Conservation (phyloP, 1,139 yeast genomes). For the Candida buenavistaensis region DNA sequence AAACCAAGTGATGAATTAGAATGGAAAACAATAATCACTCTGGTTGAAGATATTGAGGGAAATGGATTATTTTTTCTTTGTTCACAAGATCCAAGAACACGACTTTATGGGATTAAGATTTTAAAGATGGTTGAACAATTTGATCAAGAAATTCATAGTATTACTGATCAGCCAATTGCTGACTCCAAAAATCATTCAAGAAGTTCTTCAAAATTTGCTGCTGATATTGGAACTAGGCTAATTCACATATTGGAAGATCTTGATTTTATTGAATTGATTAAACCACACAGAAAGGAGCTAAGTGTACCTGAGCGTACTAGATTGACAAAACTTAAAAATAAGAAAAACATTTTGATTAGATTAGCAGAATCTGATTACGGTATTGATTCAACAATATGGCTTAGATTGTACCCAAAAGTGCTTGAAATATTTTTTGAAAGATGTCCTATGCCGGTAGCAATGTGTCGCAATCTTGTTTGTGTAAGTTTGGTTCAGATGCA, state of each 20-base stretch:
- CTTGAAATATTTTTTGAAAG: slow-evolving; percentile 70
- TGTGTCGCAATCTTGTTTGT: slow-evolving; percentile 91
- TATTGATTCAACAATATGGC: slow-evolving; percentile 94
- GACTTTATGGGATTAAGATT: slow-evolving; percentile 75
- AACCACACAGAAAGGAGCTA: slow-evolving; percentile 57
- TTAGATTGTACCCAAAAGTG: slow-evolving; percentile 78
- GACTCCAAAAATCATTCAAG: slow-evolving; percentile 50
- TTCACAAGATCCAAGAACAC: slow-evolving; percentile 75
- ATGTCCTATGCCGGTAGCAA: slow-evolving; percentile 92
- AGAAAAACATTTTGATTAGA: slow-evolving; percentile 64
- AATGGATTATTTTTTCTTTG: slow-evolving; percentile 90
- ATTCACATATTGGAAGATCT: slow-evolving; percentile 73
- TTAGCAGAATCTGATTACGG: slow-evolving; percentile 93
- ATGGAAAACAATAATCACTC: slow-evolving; percentile 75
- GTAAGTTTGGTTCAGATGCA: slow-evolving; percentile 87
- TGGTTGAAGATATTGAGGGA: slow-evolving; percentile 93
- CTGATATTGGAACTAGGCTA: slow-evolving; percentile 75
- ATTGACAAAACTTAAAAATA: slow-evolving; percentile 60
- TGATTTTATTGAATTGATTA: slow-evolving; percentile 67
- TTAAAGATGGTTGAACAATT: slow-evolving; percentile 77
- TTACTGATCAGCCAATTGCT: slow-evolving; percentile 26
- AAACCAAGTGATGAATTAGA: slow-evolving; percentile 68
- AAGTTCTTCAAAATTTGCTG: slow-evolving; percentile 70
- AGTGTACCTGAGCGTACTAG: slow-evolving; percentile 83
- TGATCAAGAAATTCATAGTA: slow-evolving; percentile 73